Evolutionary conservation across 257 asterid genomes (phyloP), one percentile per base, ranked within the genome.

Genomic region (Solanum paucissectum): DNA sequence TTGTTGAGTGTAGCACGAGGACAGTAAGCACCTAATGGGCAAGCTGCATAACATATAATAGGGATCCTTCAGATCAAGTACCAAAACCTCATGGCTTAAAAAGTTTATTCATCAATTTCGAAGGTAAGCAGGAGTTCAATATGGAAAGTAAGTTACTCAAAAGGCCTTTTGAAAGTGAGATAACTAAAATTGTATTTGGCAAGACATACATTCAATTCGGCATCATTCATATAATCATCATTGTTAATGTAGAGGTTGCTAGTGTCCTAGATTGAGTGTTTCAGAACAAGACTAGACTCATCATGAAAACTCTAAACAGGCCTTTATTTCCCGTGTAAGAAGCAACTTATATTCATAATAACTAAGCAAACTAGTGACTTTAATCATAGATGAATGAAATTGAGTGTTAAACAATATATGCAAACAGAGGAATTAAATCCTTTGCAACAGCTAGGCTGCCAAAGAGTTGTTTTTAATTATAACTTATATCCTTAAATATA

Each of bases 21-120:
- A 89, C 99, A 97, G 89, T 91, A 95, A 83, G 99, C 91, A 75
- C 99, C 99, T 88, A 96, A 84, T 23, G 99, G 99, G 87, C 99
- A 97, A 90, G 99, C 99, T 97, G 88, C 92, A 93, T 72, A 42
- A 87, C 46, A 87, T 38, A 73, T 33, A 89, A 11, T 64, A 89
- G 44, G 71, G 86, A 91, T 88, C 74, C 90, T 60, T 33, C 68
- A 87, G 55, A 79, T 60, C 40, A 79, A 38, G 3, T 75, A 75
- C 29, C 5, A 37, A 75, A 75, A 75, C 33, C 82, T 38, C 58
- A 75, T 10, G 58, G 83, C 46, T 75, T 75, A 38, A 75, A 74
- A 75, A 6, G 81, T 18, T 72, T 72, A 72, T 72, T 72, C 81
- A 72, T 72, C 81, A 18, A 20, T 72, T 9, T 18, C 9, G 18